Evolutionary conservation across 2,329 filamentous ascomycete species (phyloP), one percentile per base, ranked within the genome.

Genomic region (Bertia moriformis): DNA sequence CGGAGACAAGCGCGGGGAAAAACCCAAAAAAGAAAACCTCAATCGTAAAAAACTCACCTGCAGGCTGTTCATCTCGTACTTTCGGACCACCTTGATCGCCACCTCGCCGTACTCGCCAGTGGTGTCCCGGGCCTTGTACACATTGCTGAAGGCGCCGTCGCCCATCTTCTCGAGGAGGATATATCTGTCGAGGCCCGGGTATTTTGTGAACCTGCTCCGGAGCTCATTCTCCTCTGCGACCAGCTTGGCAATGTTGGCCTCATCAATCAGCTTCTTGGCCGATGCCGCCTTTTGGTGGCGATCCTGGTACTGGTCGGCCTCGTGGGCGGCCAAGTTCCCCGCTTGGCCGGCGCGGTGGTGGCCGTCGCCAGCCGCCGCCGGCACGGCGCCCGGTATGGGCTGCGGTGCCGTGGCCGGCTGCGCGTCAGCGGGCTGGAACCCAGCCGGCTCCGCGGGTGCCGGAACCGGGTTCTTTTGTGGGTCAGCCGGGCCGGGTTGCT

Each of bases 31-130:
- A 35, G 13, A 22, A 24, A 40, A 41, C 41, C 35, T 42, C 42
- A 37, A 15, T 24, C 29, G 13, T 17, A 33, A 32, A 43, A 42
- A 52, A 81, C 87, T 74, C 73, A 98, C 91, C 86, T 96, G 91
- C 68, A 83, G 87, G 48, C 80, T 88, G 64, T 94, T 96, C 85
- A 98, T 95, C 63, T 98, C 91, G 58, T 86, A 96, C 65, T 96
- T 96, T 54, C 91, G 83, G 46, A 98, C 91, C 39, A 98, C 91
- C 62, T 98, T 98, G 70, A 98, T 96, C 49, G 89, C 91, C 22
- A 91, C 87, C 56, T 96, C 81, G 48, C 74, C 77, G 45, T 74
- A 72, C 45, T 78, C 67, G 30, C 83, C 82, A 4, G 77, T 70
- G 37, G 63, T 57, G 57, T 98, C 91, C 48, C 71, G 73, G 27